A percentile compares a stretch with the other conserved stretches of the same genome.
These are phyloP conservation scores for Hypoxylon sp. DNA, from an alignment of 2,329 filamentous ascomycete genomes.

Conservation along the genomic window DNA sequence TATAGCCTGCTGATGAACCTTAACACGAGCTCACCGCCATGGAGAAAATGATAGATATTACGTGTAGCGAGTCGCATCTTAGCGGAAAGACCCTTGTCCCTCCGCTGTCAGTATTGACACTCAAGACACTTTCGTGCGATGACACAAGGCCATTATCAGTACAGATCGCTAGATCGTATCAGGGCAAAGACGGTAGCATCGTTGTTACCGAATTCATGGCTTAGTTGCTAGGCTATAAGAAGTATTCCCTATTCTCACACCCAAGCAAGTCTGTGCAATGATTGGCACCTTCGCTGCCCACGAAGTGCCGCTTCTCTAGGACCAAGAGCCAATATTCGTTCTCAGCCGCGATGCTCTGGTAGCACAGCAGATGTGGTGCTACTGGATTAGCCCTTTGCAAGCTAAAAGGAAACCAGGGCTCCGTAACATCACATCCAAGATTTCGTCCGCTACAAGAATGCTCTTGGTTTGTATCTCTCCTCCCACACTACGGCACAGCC, in stretches of 20 bases:
- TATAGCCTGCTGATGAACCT: constrained; percentile 9
- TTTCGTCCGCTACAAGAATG: constrained; percentile 17
- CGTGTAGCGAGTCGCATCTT: constrained; percentile 39
- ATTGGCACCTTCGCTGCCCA: constrained; percentile 29
- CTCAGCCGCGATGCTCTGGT: constrained; percentile 34
- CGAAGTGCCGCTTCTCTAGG: constrained; percentile 38
- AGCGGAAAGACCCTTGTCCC: constrained; percentile 33
- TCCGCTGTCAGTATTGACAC: constrained; percentile 33
- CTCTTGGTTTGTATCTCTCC: constrained; percentile 16
- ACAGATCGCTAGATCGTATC: constrained; percentile 31
- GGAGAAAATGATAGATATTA: constrained; percentile 31
- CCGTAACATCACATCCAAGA: constrained; percentile 28
- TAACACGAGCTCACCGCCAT: constrained; percentile 39
- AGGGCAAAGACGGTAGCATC: constrained; percentile 26
- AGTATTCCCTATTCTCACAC: constrained; percentile 37
- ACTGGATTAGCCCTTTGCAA: constrained; percentile 32
- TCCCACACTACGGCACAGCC: constrained; percentile 4
- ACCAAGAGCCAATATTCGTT: constrained; percentile 36
- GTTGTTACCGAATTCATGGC: constrained; percentile 31
- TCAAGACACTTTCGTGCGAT: constrained; percentile 34
- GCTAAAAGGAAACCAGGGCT: constrained; percentile 13
- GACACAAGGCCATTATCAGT: constrained; percentile 24
- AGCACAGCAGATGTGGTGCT: constrained; percentile 41
- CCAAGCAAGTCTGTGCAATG: constrained; percentile 11
- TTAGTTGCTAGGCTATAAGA: constrained; percentile 26